Evolutionary conservation across 139 green algal genomes (phyloP), one percentile per base, ranked within the genome.

Genomic region (Asterochloris erici): DNA sequence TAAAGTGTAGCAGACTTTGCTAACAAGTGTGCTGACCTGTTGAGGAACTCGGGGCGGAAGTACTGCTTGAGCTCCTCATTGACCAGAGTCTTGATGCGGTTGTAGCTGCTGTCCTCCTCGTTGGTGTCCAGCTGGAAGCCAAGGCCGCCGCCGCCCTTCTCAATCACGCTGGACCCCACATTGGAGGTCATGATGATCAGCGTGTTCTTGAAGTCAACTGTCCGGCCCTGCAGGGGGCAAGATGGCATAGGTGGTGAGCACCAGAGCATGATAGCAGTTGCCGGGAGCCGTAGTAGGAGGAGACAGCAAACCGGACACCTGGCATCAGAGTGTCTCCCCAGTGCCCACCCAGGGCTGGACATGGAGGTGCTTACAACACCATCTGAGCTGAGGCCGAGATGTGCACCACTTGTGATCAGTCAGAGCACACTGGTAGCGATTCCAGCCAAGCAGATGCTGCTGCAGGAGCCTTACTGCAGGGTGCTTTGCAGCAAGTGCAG

Each of bases 41-140:
- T 99, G 26, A 99, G 92, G 92, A 99, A 99, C 92, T 99, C 96
- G 63, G 90, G 96, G 77, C 92, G 84, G 94, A 99, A 99, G 91
- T 99, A 99, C 84, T 96, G 92, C 93, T 99, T 99, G 61, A 99
- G 93, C 93, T 99, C 97, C 92, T 99, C 96, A 84, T 98, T 98
- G 54, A 98, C 96, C 71, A 98, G 90, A 0, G 85, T 92, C 92
- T 99, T 99, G 93, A 99, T 99, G 85, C 97, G 90, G 86, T 96
- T 93, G 88, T 94, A 95, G 80, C 84, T 92, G 79, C 70, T 90
- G 84, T 95, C 92, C 83, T 94, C 92, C 27, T 88, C 83, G 29
- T 78, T 82, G 68, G 73, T 74, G 81, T 92, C 89, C 68, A 91
- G 85, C 86, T 94, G 90, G 90, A 97, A 97, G 74, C 94, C 94